Base-by-base conservation (phyloP, 257 asterid species). In the Capsicum pubescens region DNA sequence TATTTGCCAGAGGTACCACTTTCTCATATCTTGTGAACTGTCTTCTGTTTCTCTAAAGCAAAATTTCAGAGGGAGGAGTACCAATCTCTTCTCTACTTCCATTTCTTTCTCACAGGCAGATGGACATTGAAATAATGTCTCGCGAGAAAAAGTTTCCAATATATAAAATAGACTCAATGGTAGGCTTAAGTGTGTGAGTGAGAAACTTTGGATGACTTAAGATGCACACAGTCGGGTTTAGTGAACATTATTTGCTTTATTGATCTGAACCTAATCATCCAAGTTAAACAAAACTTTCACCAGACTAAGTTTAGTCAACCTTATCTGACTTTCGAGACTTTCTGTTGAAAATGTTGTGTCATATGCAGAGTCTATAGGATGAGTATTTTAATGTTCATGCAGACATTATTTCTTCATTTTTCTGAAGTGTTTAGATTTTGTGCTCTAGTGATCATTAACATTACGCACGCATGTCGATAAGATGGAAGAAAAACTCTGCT, bases 1-100 rank as follows among this genome's bases (percentile, higher is more conserved):
- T 94, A 94, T 86, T 92, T 96, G 86, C 99, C 99, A 42, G 99
- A 97, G 99, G 99, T 97, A 91, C 50, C 50, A 13, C 16, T 32
- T 77, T 2, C 82, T 52, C 66, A 52, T 77, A 26, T 76, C 81
- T 32, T 76, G 64, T 76, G 32, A 54, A 76, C 64, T 32, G 64
- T 14, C 64, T 54, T 76, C 81, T 76, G 64, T 52, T 52, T 54
- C 50, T 14, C 60, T 76, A 8, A 26, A 76, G 81, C 42, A 54
- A 69, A 21, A 32, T 54, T 76, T 54, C 54, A 9, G 48, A 55
- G 80, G 58, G 76, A 17, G 60, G 5, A 12, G 57, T 55, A 54
- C 66, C 70, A 21, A 5, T 7, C 35, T 21, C 63, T 17, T 35
- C 21, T 57, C 48, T 13, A n/a, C 66, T 9, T 55, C 35, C 56